Evolutionary conservation across 2,329 filamentous ascomycete species (phyloP), one percentile per base, ranked within the genome.

Genomic region (Monosporascus ibericus): DNA sequence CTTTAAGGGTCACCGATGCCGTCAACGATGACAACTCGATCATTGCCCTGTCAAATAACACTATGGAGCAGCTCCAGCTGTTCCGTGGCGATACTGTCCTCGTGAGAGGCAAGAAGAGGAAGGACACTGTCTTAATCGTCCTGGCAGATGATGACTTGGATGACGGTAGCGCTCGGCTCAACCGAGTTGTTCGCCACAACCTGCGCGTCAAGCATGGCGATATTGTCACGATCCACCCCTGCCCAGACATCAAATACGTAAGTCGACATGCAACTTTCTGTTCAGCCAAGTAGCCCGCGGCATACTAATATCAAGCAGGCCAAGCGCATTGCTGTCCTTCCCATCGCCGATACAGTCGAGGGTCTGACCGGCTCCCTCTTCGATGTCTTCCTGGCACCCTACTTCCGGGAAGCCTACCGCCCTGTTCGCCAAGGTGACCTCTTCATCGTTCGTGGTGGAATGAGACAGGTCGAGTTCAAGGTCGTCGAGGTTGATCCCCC

Each of bases 191-290:
- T 67, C 88, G 94, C 71, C 94, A 97, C 81, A 99, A 99, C 75
- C 83, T 99, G 58, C 88, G 94, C 53, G 92, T 99, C 67, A 97
- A 97, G 85, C 92, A 96, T 69, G 94, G 94, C 69, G 94, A 99
- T 70, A 89, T 97, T 69, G 87, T 99, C 74, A 96, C 92, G 56
- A 91, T 99, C 59, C 91, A 97, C 76, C 85, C 95, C 51, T 99
- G 94, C 78, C 92, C 94, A 18, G 94, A 99, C 73, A 99, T 99
- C 80, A 99, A 99, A 96, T 99, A 99, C 73, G 92, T 96, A 74
- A 72, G 90, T 83, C 52, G 44, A n/a, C 15, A 7, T 34, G 4
- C 47, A 59, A 44, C 6, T 39, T 42, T n/a, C 14, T 18, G 22
- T 5, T 47, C 30, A 25, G 15, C 4, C 7, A 49, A 50, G 30